phyloP scores from a whole-genome alignment of 441 rosid genomes.

The Pelargonium myrrhifolium region DNA sequence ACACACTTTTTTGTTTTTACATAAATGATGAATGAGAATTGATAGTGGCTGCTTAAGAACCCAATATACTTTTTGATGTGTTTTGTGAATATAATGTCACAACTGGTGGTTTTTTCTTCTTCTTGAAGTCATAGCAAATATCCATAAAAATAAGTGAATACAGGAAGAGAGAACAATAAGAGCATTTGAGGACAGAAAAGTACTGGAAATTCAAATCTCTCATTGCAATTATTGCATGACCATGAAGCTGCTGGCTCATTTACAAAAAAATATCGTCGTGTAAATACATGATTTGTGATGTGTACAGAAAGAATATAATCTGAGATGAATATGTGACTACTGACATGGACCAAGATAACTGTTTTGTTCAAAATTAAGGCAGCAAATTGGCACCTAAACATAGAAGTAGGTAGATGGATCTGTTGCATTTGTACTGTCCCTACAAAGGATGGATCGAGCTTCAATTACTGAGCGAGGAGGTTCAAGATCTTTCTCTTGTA shows the following conservation, averaged over 20 bases:
- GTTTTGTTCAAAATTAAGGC: not conserved
- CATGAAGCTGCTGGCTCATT: not conserved
- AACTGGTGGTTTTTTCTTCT: too few relatives aligned
- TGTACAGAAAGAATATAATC: conserved; percentile 7
- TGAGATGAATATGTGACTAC: not conserved
- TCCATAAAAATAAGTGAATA: too few relatives aligned
- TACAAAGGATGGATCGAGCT: conserved; percentile 91
- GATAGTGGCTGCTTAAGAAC: too few relatives aligned
- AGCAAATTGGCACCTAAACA: conserved; percentile 27
- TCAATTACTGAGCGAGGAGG: conserved; percentile 87
- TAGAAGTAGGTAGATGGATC: conserved; percentile 70
- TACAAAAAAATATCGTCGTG: not conserved
- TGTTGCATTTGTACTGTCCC: conserved; percentile 55
- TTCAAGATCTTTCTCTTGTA: conserved; percentile 82
- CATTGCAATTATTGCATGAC: not conserved
- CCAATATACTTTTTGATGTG: too few relatives aligned
- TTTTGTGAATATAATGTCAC: too few relatives aligned
- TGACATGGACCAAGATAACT: not conserved
- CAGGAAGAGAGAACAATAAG: not conserved
- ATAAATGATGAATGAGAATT: not conserved
- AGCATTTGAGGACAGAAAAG: not conserved
- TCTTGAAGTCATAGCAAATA: too few relatives aligned
- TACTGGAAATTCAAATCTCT: not conserved
- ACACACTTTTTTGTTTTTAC: not conserved
- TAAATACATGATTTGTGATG: not conserved